Conservation (phyloP, 192 early-diverging fungal species). For the Mortierella antarctica region DNA sequence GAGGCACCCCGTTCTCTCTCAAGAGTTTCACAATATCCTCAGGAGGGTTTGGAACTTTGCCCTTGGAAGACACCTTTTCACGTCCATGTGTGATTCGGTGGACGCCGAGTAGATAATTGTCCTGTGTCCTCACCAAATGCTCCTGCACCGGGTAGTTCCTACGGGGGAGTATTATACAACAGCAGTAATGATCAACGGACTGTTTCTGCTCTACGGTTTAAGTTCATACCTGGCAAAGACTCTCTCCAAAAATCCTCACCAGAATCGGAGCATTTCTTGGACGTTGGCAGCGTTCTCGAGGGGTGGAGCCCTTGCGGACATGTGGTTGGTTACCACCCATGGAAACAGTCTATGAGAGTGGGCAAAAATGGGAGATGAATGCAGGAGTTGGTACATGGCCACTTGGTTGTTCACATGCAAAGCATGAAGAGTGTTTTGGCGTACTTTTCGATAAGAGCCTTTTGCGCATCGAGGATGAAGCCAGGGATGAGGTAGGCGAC, state of each 20-base stretch:
- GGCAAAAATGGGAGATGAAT: neutral
- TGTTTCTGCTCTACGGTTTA: neutral
- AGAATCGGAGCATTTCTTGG: slow-evolving; percentile 57
- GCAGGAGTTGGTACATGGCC: neutral
- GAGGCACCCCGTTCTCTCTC: slow-evolving; percentile 38
- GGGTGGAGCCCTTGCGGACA: slow-evolving; percentile 36
- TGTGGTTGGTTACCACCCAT: slow-evolving; percentile 36
- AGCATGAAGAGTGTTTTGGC: neutral
- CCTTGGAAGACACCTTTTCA: slow-evolving; percentile 12
- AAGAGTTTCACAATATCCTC: slow-evolving; percentile 43
- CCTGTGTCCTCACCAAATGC: slow-evolving; percentile 85
- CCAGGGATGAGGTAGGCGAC: slow-evolving; percentile 31
- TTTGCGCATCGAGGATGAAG: slow-evolving; percentile 17
- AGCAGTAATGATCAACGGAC: neutral
- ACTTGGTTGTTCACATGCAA: neutral
- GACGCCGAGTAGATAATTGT: slow-evolving; percentile 86
- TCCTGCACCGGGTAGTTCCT: slow-evolving; percentile 89
- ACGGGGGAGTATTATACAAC: neutral
- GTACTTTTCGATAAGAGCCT: slow-evolving; percentile 37
- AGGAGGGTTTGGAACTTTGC: slow-evolving; percentile 12
- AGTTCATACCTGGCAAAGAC: neutral
- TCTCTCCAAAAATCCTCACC: slow-evolving; percentile 24
- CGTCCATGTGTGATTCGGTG: slow-evolving; percentile 78
- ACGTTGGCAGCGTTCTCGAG: slow-evolving; percentile 49
- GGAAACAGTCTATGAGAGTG: slow-evolving; percentile 32